These are phyloP conservation scores for Fragaria nilgerrensis DNA, from an alignment of 306 rosid genomes.

Conservation along the genomic window DNA sequence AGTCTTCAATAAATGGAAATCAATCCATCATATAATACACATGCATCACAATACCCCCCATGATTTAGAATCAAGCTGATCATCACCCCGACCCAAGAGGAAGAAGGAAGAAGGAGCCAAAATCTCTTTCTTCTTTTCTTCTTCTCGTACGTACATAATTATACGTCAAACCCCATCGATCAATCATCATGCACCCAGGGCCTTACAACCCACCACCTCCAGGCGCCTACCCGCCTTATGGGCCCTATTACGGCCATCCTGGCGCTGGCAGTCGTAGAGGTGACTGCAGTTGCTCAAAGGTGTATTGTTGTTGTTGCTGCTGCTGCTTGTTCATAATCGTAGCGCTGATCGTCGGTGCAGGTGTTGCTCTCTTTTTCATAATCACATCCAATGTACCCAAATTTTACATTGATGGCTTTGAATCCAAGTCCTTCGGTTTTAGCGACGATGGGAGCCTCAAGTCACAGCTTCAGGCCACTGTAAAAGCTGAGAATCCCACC, in stretches of 20 bases:
- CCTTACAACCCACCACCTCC: background rate
- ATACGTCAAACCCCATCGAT: background rate
- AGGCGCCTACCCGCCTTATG: background rate
- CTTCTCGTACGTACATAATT: background rate
- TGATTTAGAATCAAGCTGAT: background rate
- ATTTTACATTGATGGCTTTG: conserved; percentile 30
- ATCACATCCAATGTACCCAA: conserved; percentile 33
- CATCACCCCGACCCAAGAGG: background rate
- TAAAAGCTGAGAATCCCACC: conserved; percentile 50
- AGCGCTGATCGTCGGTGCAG: background rate
- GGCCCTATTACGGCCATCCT: background rate
- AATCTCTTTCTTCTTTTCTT: background rate
- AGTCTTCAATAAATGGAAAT: conserved; percentile 34
- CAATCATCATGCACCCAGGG: background rate
- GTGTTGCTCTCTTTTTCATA: conserved; percentile 1
- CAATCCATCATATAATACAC: conserved; percentile 6
- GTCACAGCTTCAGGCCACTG: conserved; percentile 21
- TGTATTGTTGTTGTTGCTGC: conserved; percentile 31
- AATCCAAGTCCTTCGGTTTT: conserved; percentile 27
- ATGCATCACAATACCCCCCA: background rate
- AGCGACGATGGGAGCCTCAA: conserved; percentile 9
- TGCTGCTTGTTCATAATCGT: conserved; percentile 30
- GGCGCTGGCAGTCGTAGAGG: background rate
- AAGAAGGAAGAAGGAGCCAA: background rate
- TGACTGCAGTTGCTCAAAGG: background rate